Conservation (phyloP, 345 rosid genomes). For the Gossypium longicalyx region DNA sequence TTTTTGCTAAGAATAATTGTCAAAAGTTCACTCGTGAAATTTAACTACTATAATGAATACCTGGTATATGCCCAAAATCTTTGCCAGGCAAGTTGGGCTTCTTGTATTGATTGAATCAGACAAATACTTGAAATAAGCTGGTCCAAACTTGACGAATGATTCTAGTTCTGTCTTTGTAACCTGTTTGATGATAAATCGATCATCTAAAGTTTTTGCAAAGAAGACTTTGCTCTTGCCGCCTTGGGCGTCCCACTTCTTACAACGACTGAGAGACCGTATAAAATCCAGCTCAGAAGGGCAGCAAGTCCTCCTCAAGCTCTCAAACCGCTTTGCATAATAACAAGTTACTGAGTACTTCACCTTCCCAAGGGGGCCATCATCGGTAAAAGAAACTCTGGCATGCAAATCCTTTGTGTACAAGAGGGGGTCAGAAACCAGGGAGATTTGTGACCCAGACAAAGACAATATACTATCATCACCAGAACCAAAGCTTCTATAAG, state of each 20-base stretch:
- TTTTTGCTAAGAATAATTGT: neutral
- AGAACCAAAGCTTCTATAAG: slow-evolving; percentile 44
- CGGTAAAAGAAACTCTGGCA: slow-evolving; percentile 67
- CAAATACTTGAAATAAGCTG: slow-evolving; percentile 75
- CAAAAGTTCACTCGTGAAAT: slow-evolving; percentile 17
- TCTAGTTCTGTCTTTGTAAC: slow-evolving; percentile 95
- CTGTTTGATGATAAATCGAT: slow-evolving; percentile 91
- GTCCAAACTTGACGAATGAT: slow-evolving; percentile 88
- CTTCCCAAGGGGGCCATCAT: slow-evolving; percentile 69
- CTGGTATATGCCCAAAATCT: slow-evolving; percentile 95
- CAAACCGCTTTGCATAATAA: slow-evolving; percentile 80
- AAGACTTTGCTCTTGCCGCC: slow-evolving; percentile 99
- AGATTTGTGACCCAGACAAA: slow-evolving; percentile 30
- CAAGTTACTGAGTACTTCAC: slow-evolving; percentile 78
- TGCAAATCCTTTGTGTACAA: slow-evolving; percentile 58
- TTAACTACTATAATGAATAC: slow-evolving; percentile 34
- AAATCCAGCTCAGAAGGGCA: slow-evolving; percentile 86
- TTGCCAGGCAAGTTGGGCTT: slow-evolving; percentile 92
- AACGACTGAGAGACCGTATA: slow-evolving; percentile 84
- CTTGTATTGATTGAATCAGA: slow-evolving; percentile 66
- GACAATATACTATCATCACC: slow-evolving; percentile 48
- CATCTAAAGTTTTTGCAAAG: slow-evolving; percentile 94
- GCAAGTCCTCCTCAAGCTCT: slow-evolving; percentile 79
- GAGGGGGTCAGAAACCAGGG: slow-evolving; percentile 54
- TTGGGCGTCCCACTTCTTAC: slow-evolving; percentile 99